Evolutionary conservation across 345 rosid species (phyloP).

Genomic region (Rhodamnia rubescens): DNA sequence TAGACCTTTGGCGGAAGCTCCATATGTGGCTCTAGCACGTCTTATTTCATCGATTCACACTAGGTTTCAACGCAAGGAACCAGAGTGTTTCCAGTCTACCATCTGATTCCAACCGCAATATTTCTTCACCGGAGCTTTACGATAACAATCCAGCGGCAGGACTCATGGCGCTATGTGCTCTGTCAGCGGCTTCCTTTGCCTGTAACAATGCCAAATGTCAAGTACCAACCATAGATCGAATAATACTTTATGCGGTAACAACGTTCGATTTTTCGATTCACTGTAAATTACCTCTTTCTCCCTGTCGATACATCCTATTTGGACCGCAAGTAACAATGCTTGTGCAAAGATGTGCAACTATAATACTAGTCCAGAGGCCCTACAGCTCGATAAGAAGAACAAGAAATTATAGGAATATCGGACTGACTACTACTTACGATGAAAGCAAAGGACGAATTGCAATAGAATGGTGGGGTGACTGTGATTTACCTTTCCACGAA

Average conservation of each 20-base stretch:
- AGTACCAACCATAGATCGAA: too few relatives aligned
- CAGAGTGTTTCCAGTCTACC: not conserved
- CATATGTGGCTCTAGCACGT: too few relatives aligned
- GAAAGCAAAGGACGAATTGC: not conserved
- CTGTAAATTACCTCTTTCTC: conserved; percentile 8
- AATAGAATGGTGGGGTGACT: not conserved
- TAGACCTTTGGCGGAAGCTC: too few relatives aligned
- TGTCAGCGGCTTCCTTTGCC: not conserved
- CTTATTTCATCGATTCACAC: not conserved
- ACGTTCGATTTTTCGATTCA: too few relatives aligned
- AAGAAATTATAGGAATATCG: not conserved
- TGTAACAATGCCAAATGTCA: not conserved
- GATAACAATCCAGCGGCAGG: not conserved
- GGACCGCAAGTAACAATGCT: conserved; percentile 10
- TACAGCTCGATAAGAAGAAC: not conserved
- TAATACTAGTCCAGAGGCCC: conserved; percentile 23
- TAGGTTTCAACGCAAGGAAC: not conserved
- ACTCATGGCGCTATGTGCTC: not conserved
- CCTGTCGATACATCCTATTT: conserved; percentile 13
- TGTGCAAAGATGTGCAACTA: conserved; percentile 2
- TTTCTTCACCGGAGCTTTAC: not conserved
- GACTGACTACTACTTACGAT: not conserved
- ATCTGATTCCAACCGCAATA: not conserved
- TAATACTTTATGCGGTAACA: too few relatives aligned
- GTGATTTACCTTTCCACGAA: not conserved